Base-by-base conservation (phyloP, 106 monocot species). In the Acorus gramineus region DNA sequence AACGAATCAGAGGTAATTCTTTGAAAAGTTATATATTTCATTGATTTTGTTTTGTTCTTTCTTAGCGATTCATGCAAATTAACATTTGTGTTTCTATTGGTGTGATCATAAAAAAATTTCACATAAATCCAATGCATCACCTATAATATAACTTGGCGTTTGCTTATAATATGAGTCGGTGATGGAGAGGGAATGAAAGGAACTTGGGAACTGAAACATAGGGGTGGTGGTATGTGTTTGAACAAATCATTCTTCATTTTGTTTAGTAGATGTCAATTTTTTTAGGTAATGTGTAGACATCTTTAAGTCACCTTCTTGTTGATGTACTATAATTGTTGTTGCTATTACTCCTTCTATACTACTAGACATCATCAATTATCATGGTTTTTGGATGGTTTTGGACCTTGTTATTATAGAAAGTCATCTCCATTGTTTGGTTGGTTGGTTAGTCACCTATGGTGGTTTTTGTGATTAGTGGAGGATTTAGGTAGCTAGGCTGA, bases 1-100 rank as follows among this genome's bases (percentile, higher is more conserved):
- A 71, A 83, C 74, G 87, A 83, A 78, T 80, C 83, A 55, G 60
- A 83, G 87, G 87, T 87, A 83, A 46, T 66, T 28, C 28, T 28
- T 28, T 28, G 1, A 28, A 28, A 28, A 28, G 28, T 28, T 28
- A 28, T 28, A 28, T 28, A 28, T 28, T 28, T 28, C 28, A 28
- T 28, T 28, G 28, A 28, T 28, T 28, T 28, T 28, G 28, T 28
- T 28, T 28, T 28, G 28, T 28, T 28, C 28, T 28, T 28, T 28
- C 28, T 28, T 28, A 28, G 14, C 48, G 52, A 43, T 47, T 49
- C 2, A 4, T 43, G 14, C n/a, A 13, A 4, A 13, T 61, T 59
- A 28, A 14, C 7, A 60, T 7, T 59, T 14, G 14, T 4, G 8
- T 59, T 14, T 44, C 59, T 6, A n/a, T 73, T 10, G 47, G 12